Evolutionary conservation across 2,329 filamentous ascomycete species (phyloP), one percentile per base, ranked within the genome.

Genomic region (Pezicula rhizophila): DNA sequence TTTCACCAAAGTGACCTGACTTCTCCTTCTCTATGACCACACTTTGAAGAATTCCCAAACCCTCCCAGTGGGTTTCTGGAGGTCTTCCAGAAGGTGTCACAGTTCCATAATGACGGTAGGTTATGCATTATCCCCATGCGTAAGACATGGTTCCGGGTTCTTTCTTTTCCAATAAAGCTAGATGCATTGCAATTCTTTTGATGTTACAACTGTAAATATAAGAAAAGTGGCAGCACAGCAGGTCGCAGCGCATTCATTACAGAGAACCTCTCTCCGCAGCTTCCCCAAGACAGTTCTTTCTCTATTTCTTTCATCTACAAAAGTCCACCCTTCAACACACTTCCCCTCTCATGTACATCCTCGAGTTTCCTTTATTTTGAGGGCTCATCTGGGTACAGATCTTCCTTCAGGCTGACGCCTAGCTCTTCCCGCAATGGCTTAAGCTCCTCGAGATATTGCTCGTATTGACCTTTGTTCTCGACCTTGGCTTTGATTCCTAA

Each of bases 401-500:
- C 84, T 79, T 97, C 92, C 79, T 93, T 95, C 63, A 96, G 80
- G 59, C 82, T 76, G 64, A 97, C 82, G 63, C 92, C 92, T 56
- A 97, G 84, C 77, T 97, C 92, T 79, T 95, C 89, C 65, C 91
- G 85, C 65, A 97, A 78, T 57, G 85, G 79, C 79, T 95, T 89
- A 61, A 99, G 89, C 77, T 96, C 89, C 67, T 88, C 79, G 54
- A 99, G 84, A 75, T 95, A 96, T 77, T 96, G 86, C 67, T 96
- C 81, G 77, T 99, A 99, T 78, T 99, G 93, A 66, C 82, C 82
- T 74, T 89, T 86, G 83, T 95, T 99, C 82, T 99, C 93, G 62
- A 97, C 93, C 84, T 99, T 99, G 74, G 90, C 89, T 78, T 96
- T 96, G 81, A 99, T 87, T 67, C 92, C 91, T 96, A 64, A 40